phyloP scores from a whole-genome alignment of 1,139 yeast species.

The Meyerozyma elateridarum region DNA sequence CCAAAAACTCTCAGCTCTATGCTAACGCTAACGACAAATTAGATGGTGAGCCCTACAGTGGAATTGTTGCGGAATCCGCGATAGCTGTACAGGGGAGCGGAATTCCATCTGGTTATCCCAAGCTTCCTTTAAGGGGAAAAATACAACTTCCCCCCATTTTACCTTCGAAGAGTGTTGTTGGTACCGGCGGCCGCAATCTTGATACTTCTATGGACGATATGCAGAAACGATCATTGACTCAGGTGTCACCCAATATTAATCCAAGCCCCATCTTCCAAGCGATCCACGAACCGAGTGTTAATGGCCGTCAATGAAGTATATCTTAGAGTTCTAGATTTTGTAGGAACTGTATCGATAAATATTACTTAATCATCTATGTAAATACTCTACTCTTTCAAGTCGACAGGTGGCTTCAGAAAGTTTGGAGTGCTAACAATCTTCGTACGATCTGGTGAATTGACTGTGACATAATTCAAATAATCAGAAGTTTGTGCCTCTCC shows the following conservation, averaged over 20 bases:
- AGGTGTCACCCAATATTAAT: background rate
- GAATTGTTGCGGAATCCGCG: too few species aligned
- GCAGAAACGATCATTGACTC: slow-evolving; percentile 2
- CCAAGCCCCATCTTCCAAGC: too few species aligned
- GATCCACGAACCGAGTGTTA: too few species aligned
- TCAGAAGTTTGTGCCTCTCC: background rate
- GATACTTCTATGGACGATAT: slow-evolving; percentile 2
- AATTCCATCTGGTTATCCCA: background rate
- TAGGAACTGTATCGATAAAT: too few species aligned
- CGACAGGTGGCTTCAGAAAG: too few species aligned
- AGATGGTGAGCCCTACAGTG: too few species aligned
- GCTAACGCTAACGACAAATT: background rate
- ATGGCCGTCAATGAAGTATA: too few species aligned
- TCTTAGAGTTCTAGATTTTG: too few species aligned
- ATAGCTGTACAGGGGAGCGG: background rate
- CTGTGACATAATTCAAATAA: slow-evolving; percentile 1
- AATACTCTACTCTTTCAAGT: too few species aligned
- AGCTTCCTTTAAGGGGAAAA: too few species aligned
- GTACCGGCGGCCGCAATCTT: background rate
- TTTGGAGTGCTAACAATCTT: slow-evolving; percentile 2
- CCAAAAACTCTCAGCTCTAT: slow-evolving; percentile 21
- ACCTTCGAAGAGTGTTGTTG: background rate
- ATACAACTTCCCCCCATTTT: slow-evolving; percentile 3
- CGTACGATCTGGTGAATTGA: background rate
- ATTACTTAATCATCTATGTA: too few species aligned